Percentiles rank a stretch among this genome's conserved stretches.
Conservation (phyloP, 495 filamentous ascomycete species). For the Hyaloscypha variabilis region DNA sequence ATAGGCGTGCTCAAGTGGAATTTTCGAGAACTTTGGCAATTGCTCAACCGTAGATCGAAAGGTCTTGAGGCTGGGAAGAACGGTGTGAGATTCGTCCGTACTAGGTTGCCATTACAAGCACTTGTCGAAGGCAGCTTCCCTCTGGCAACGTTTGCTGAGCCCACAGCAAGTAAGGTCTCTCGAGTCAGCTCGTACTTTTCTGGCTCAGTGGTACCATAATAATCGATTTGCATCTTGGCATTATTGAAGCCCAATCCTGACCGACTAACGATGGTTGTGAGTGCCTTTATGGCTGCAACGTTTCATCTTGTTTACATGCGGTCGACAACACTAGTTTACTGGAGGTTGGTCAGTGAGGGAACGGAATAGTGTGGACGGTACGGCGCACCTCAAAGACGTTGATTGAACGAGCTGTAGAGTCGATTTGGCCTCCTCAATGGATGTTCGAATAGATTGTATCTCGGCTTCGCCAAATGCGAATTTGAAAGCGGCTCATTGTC, state of each 20-base stretch:
- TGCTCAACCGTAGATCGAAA: background rate
- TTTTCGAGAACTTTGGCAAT: background rate
- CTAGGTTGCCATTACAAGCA: background rate
- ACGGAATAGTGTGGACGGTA: background rate
- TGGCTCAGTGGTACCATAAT: background rate
- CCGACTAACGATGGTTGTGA: background rate
- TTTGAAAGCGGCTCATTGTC: background rate
- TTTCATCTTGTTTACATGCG: background rate
- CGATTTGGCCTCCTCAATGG: constrained; percentile 8
- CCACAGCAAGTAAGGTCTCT: background rate
- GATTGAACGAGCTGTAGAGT: constrained; percentile 1
- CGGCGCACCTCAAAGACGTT: background rate
- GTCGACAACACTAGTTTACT: background rate
- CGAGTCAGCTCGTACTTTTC: background rate
- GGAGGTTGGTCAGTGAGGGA: background rate
- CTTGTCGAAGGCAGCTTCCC: background rate
- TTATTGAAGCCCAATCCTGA: background rate
- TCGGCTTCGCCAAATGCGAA: constrained; percentile 1
- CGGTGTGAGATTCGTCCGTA: background rate
- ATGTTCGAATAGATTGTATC: constrained; percentile 3
- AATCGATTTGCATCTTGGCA: background rate
- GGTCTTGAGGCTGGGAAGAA: background rate
- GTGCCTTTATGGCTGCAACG: background rate
- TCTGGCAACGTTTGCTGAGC: background rate
- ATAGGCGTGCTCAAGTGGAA: background rate